Conservation (phyloP, 2,329 filamentous ascomycete species). For the Sporothrix schenckii region DNA sequence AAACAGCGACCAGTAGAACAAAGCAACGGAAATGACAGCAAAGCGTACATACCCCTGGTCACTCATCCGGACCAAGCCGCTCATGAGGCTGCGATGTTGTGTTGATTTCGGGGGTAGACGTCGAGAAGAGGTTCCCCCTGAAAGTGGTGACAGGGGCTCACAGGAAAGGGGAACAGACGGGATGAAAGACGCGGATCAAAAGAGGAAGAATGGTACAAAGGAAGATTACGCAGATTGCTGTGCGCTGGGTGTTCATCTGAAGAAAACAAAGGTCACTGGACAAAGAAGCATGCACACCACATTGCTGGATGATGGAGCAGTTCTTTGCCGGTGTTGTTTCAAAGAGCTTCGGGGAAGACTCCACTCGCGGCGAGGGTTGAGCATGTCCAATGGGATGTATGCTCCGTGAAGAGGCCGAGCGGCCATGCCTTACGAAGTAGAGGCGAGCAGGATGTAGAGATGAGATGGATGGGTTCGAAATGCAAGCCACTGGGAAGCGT, state of each 20-base stretch:
- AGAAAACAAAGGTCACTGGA: background rate
- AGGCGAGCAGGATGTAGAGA: background rate
- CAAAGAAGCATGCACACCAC: background rate
- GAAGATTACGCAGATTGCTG: background rate
- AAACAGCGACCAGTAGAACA: constrained; percentile 10
- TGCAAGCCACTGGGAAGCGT: constrained; percentile 6
- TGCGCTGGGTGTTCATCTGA: constrained; percentile 1
- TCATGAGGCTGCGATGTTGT: constrained; percentile 22
- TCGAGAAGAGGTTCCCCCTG: background rate
- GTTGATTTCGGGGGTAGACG: constrained; percentile 4
- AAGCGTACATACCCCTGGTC: constrained; percentile 14
- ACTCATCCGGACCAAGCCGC: constrained; percentile 22
- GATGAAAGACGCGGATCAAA: background rate
- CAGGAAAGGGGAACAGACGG: background rate
- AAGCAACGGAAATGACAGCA: constrained; percentile 26
- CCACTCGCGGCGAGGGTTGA: constrained; percentile 8
- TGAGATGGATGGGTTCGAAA: constrained; percentile 9
- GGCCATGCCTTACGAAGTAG: background rate
- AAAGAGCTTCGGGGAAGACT: constrained; percentile 3
- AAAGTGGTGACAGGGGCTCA: background rate
- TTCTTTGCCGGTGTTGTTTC: constrained; percentile 18
- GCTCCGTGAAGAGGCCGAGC: constrained; percentile 16
- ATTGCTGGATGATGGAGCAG: constrained; percentile 11
- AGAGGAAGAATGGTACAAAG: background rate
- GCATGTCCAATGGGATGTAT: background rate